A percentile compares a stretch with the other conserved stretches of the same genome.
phyloP scores from a whole-genome alignment of 2,329 filamentous ascomycete genomes.

The Cercospora zeina region DNA sequence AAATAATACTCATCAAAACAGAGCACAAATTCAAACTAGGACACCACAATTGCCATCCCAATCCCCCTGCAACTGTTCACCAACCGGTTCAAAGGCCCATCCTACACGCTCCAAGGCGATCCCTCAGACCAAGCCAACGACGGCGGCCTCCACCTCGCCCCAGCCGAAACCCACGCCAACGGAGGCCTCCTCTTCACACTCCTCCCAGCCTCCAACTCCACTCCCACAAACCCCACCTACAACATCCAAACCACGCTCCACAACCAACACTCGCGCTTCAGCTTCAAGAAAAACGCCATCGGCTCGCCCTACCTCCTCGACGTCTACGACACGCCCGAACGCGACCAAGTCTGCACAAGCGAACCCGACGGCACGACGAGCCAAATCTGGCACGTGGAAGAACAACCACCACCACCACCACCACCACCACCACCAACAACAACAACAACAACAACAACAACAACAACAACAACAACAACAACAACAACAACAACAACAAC shows the following conservation, averaged over 20 bases:
- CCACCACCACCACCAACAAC: too few species aligned
- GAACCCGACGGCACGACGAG: neutral
- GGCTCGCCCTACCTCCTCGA: neutral
- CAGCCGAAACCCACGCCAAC: neutral
- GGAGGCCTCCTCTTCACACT: neutral
- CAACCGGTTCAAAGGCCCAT: neutral
- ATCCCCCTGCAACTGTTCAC: neutral
- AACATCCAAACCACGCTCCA: neutral
- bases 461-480: too few species aligned
- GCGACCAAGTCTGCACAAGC: neutral
- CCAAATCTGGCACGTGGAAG: neutral
- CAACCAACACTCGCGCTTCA: neutral
- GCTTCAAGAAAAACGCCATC: neutral
- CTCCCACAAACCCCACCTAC: neutral
- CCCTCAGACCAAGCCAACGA: neutral
- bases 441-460: too few species aligned
- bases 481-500: too few species aligned
- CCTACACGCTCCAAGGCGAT: neutral
- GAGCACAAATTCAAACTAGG: neutral
- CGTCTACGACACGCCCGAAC: neutral
- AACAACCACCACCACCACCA: neutral
- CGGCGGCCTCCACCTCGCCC: neutral
- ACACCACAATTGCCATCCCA: neutral
- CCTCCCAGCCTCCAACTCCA: neutral
- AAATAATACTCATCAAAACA: neutral